These are phyloP conservation scores for Ambrosiella xylebori DNA, from an alignment of 2,329 filamentous ascomycete species.

Conservation along the genomic window DNA sequence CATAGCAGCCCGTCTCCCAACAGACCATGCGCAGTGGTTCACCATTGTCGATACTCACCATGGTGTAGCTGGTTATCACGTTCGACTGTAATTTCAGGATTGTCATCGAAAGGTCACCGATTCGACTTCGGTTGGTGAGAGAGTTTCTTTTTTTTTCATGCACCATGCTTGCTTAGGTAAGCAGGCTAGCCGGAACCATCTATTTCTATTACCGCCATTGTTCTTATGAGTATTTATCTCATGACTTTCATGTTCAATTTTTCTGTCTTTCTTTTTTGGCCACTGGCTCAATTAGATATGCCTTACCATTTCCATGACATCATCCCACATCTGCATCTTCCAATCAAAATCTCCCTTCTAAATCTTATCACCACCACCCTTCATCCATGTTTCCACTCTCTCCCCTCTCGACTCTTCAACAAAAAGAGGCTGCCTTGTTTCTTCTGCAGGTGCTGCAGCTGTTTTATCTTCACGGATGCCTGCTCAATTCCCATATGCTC, in stretches of 20 bases:
- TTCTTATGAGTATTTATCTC: background rate
- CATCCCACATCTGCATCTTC: background rate
- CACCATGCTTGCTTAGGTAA: background rate
- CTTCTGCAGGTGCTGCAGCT: background rate
- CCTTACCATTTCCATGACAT: background rate
- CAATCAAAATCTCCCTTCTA: background rate
- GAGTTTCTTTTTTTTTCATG: background rate
- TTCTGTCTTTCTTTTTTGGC: background rate
- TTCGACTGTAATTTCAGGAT: slow-evolving; percentile 12
- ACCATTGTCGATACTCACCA: slow-evolving; percentile 12
- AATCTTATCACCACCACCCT: background rate
- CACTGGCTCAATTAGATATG: background rate
- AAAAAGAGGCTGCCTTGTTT: background rate
- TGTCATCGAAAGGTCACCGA: slow-evolving; percentile 12
- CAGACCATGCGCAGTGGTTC: slow-evolving; percentile 9
- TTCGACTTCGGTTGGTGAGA: slow-evolving; percentile 13
- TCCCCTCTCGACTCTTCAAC: background rate
- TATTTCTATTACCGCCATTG: background rate
- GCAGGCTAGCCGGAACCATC: background rate
- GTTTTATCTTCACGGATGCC: background rate
- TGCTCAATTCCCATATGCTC: background rate
- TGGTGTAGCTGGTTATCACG: slow-evolving; percentile 13
- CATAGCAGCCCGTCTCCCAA: background rate
- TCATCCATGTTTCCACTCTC: background rate
- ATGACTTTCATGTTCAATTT: background rate